phyloP scores from a whole-genome alignment of 75 land plant genomes.

The Selaginella tamariscina region DNA sequence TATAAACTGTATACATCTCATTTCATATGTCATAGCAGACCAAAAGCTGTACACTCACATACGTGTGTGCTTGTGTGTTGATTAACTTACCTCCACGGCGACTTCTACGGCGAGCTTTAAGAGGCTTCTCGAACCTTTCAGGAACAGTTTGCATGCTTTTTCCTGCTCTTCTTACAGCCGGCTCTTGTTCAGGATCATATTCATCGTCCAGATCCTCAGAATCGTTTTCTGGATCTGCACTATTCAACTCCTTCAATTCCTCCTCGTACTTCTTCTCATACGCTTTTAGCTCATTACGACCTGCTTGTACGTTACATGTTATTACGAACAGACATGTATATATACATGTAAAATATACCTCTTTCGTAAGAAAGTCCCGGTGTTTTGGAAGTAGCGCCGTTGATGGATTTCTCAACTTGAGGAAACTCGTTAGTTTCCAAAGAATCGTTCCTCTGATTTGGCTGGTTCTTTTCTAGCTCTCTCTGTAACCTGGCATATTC shows the following conservation, averaged over 20 bases:
- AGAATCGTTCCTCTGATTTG: neutral
- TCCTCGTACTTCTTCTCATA: constrained; percentile 66
- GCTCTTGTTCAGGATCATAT: constrained; percentile 57
- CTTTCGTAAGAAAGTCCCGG: constrained; percentile 3
- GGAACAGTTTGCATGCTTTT: neutral
- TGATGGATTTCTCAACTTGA: constrained; percentile 5
- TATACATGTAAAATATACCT: too few relatives aligned
- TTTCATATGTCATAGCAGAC: neutral
- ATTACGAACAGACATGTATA: constrained; percentile 21
- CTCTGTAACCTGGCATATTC: constrained; percentile 19
- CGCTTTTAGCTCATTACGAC: constrained; percentile 42
- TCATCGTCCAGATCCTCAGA: constrained; percentile 37
- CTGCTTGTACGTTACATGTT: constrained; percentile 63
- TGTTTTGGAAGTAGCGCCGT: neutral
- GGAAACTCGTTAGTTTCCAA: neutral
- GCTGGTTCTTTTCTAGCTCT: neutral
- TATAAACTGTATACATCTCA: neutral
- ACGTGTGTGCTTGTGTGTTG: constrained; percentile 5
- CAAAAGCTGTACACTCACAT: constrained; percentile 7
- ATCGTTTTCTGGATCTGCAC: constrained; percentile 11
- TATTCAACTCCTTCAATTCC: constrained; percentile 23
- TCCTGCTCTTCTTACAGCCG: constrained; percentile 20
- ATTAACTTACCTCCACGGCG: neutral
- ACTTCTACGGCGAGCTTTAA: constrained; percentile 9
- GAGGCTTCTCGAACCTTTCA: neutral